Percentiles rank a stretch among this genome's conserved stretches.
Conservation (phyloP, 2,329 filamentous ascomycete genomes). For the Samsoniella hepiali region DNA sequence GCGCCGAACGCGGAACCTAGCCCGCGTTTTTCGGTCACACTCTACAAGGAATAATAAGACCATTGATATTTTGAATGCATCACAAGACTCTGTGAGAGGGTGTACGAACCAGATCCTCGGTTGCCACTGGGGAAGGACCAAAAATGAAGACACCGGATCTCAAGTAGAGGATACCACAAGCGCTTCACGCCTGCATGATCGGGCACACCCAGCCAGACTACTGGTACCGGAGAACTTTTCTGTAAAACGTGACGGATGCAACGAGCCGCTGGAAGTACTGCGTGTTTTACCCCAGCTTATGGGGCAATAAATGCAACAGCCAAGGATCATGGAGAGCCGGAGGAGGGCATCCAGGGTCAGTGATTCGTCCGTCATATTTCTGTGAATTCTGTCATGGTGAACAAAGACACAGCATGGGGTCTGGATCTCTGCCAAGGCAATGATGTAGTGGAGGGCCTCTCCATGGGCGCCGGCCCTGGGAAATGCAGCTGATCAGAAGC, state of each 20-base stretch:
- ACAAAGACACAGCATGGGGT: slow-evolving; percentile 4
- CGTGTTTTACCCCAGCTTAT: slow-evolving; percentile 10
- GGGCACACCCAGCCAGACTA: slow-evolving; percentile 1
- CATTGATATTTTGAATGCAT: background rate
- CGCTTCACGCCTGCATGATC: slow-evolving; percentile 11
- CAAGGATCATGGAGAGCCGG: background rate
- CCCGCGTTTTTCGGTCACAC: background rate
- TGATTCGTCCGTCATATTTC: slow-evolving; percentile 18
- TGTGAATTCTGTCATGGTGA: slow-evolving; percentile 14
- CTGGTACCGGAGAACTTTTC: background rate
- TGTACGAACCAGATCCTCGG: background rate
- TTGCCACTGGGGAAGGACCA: slow-evolving; percentile 1
- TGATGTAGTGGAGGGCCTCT: background rate
- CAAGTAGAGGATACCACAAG: background rate
- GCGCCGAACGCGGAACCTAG: background rate
- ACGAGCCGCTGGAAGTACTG: background rate
- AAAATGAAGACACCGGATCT: slow-evolving; percentile 10
- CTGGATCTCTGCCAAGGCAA: background rate
- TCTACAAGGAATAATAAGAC: background rate
- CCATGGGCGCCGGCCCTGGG: background rate
- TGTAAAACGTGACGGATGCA: slow-evolving; percentile 15
- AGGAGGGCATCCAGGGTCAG: background rate
- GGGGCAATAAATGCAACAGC: slow-evolving; percentile 7
- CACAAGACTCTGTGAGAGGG: background rate
- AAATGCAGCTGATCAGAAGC: background rate